Base-by-base conservation (phyloP, 2,329 filamentous ascomycete species). In the Furcasterigmium furcatum region DNA sequence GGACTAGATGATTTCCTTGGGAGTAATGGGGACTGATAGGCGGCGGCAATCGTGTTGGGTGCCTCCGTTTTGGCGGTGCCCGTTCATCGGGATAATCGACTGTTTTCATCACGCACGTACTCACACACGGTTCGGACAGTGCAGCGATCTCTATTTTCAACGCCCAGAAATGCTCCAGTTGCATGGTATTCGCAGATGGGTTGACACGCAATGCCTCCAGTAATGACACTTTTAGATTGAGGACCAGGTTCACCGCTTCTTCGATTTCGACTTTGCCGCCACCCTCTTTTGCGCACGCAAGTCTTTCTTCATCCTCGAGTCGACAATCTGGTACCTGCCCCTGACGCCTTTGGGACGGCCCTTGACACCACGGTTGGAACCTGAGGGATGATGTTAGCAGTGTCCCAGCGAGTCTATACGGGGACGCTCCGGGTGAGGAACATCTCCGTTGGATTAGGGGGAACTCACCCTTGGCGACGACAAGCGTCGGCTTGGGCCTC, bases 321-420 rank as follows among this genome's bases (percentile, higher is more conserved):
- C 92, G 45, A 99, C 92, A 77, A 99, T 95, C 76, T 95, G 95
- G 67, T 99, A 99, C 55, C 89, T 85, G 30, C 92, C 92, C 80
- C 96, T 96, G 20, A 96, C 90, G 48, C 92, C 94, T 65, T 83
- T 87, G 3, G 94, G 94, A 56, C 92, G 77, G 18, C 91, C 92
- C 63, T 87, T 82, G 61, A 95, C 84, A 59, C 90, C 92, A 55
- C 84, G 85, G 67, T 97, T 96, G 42, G 80, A 36, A 38, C 50
- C 50, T 52, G 39, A 8, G 18, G 9, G 19, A n/a, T 16, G 8
- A 16, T 22, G 41, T 51, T 44, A 51, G 46, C 32, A 38, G n/a
- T n/a, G n/a, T n/a, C n/a, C n/a, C n/a, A n/a, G n/a, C n/a, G n/a
- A n/a, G n/a, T n/a, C n/a, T n/a, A 27, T 27, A 7, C 24, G 24